Conservation (phyloP, 371 early-diverging fungal genomes). For the Phascolomyces articulosus region DNA sequence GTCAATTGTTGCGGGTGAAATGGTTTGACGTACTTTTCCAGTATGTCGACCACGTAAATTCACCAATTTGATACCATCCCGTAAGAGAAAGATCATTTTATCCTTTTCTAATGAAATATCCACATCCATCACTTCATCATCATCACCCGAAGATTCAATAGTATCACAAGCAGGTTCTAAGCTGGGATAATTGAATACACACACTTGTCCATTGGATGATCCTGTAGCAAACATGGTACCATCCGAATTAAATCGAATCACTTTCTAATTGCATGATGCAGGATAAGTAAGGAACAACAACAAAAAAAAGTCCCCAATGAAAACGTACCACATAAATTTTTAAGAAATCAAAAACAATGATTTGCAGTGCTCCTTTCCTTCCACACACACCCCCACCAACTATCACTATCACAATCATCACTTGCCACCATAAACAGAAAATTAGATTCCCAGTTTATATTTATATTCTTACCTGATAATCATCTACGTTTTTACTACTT, state of each 20-base stretch:
- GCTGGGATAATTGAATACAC: conserved; percentile 61
- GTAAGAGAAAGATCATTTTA: conserved; percentile 94
- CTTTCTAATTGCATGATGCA: no score
- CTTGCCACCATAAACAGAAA: no score
- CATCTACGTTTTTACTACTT: conserved; percentile 42
- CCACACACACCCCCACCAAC: no score
- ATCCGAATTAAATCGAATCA: conserved; percentile 53
- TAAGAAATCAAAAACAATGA: no score
- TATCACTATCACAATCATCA: no score
- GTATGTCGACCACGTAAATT: conserved; percentile 61
- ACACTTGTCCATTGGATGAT: conserved; percentile 66
- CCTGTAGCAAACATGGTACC: conserved; percentile 68
- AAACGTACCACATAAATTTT: no score
- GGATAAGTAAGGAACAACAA: no score
- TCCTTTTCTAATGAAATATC: conserved; percentile 78
- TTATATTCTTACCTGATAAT: conserved; percentile 50
- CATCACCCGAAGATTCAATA: conserved; percentile 22
- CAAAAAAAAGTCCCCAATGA: no score
- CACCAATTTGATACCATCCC: conserved; percentile 92
- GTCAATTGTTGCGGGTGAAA: conserved; percentile 51
- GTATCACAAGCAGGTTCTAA: conserved; percentile 13
- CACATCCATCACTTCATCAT: conserved; percentile 66
- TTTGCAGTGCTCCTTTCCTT: no score
- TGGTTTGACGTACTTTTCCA: conserved; percentile 60
- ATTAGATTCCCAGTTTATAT: no score